Evolutionary conservation across 139 green algal species (phyloP).

Genomic region (Edaphochlamys debaryana): DNA sequence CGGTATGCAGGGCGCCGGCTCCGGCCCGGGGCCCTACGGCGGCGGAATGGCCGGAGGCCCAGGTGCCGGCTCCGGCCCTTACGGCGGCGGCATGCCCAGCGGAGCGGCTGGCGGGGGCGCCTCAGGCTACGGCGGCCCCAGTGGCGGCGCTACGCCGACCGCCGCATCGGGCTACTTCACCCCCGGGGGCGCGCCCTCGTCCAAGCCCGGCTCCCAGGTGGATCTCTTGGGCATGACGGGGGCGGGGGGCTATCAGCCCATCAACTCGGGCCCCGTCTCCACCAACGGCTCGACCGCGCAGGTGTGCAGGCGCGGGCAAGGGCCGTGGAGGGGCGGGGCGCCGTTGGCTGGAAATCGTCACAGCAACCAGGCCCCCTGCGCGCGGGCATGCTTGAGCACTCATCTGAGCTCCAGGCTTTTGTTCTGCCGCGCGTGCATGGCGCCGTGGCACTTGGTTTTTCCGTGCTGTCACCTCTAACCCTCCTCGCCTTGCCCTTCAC

Average conservation of each 20-base stretch:
- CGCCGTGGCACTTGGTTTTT: background rate
- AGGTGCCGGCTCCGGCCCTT: background rate
- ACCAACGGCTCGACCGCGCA: background rate
- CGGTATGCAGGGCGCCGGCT: no score
- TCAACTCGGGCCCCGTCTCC: background rate
- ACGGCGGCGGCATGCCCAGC: background rate
- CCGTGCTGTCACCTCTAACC: background rate
- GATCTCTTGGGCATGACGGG: constrained; percentile 1
- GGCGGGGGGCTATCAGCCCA: background rate
- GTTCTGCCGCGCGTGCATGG: no score
- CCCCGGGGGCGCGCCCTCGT: background rate
- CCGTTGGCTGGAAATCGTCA: no score
- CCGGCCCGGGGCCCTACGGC: background rate
- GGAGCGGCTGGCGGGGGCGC: background rate
- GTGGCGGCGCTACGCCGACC: background rate
- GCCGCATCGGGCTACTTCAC: background rate
- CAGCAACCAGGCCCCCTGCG: no score
- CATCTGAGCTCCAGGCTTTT: no score
- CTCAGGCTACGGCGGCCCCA: background rate
- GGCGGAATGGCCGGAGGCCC: no score
- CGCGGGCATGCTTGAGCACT: no score
- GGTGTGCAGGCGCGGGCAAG: background rate
- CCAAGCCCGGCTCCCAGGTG: background rate
- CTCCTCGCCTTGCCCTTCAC: background rate
- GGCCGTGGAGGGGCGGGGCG: no score